phyloP scores from a whole-genome alignment of 108 stramenopile genomes.

The Cylindrotheca closterium region DNA sequence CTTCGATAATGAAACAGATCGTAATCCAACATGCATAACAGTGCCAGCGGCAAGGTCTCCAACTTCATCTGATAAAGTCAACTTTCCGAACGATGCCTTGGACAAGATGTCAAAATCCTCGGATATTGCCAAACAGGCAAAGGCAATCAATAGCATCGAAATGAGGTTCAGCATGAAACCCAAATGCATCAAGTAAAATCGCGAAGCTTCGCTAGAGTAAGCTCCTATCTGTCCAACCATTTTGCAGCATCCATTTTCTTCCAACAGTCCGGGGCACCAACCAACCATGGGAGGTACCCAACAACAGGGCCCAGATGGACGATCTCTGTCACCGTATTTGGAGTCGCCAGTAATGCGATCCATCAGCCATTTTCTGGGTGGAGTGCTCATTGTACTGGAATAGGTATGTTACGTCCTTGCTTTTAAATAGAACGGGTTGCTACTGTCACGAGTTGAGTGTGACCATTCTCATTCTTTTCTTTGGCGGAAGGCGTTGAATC shows the following conservation, averaged over 20 bases:
- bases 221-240: slow-evolving; percentile 15
- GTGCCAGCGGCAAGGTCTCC: slow-evolving; percentile 5
- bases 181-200: slow-evolving; percentile 21
- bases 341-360: slow-evolving; percentile 40
- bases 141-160: slow-evolving; percentile 20
- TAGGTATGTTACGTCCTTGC: too few relatives aligned
- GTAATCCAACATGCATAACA: slow-evolving; percentile 28
- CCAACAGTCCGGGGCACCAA: slow-evolving; percentile 31
- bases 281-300: slow-evolving; percentile 33
- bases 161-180: slow-evolving; percentile 27
- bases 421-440: too few relatives aligned
- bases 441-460: too few relatives aligned
- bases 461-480: too few relatives aligned
- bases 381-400: not conserved
- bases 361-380: slow-evolving; percentile 33
- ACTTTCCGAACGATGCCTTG: slow-evolving; percentile 17
- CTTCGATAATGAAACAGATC: slow-evolving; percentile 31
- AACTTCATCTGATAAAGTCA: slow-evolving; percentile 7
- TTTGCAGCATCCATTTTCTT: slow-evolving; percentile 26
- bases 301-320: slow-evolving; percentile 31
- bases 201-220: slow-evolving; percentile 10
- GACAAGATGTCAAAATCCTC: slow-evolving; percentile 18
- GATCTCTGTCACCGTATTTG: slow-evolving; percentile 33
- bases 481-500: too few relatives aligned
- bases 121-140: slow-evolving; percentile 25